phyloP scores from a whole-genome alignment of 192 early-diverging fungal species.

The Umbelopsis ramanniana region DNA sequence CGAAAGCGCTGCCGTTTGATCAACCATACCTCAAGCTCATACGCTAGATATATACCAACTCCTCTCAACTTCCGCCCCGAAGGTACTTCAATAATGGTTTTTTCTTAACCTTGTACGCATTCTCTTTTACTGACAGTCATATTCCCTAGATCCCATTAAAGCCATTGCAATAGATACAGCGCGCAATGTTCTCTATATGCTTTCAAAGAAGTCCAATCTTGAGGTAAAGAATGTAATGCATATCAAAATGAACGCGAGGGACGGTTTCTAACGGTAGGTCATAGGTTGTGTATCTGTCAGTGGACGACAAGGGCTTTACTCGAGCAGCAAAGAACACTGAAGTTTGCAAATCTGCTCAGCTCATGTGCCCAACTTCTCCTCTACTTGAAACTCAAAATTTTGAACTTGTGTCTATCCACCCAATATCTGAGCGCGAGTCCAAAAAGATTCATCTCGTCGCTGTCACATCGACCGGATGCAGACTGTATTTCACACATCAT shows the following conservation, averaged over 20 bases:
- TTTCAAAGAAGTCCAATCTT: slow-evolving; percentile 70
- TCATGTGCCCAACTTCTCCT: slow-evolving; percentile 54
- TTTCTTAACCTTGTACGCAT: not conserved
- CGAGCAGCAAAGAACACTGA: slow-evolving; percentile 53
- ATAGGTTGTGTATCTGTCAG: slow-evolving; percentile 61
- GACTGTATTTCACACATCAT: slow-evolving; percentile 73
- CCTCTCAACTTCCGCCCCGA: slow-evolving; percentile 47
- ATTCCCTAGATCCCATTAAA: slow-evolving; percentile 53
- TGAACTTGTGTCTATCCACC: slow-evolving; percentile 77
- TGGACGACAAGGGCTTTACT: slow-evolving; percentile 58
- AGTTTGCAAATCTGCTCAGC: slow-evolving; percentile 47
- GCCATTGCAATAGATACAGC: slow-evolving; percentile 70
- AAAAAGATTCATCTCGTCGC: slow-evolving; percentile 73
- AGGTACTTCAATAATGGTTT: not conserved
- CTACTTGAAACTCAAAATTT: slow-evolving; percentile 53
- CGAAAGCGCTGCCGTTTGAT: slow-evolving; percentile 64
- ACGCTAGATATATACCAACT: slow-evolving; percentile 76
- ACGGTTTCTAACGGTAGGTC: not conserved
- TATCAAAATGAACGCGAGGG: no score
- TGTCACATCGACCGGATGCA: slow-evolving; percentile 74
- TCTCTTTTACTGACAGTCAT: not conserved
- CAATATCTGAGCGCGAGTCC: slow-evolving; percentile 67
- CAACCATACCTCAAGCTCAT: slow-evolving; percentile 69
- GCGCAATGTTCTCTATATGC: slow-evolving; percentile 73
- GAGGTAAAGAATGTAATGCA: slow-evolving; percentile 46